Evolutionary conservation across 202 grass and related monocot species (phyloP), one percentile per base, ranked within the genome.

Genomic region (Setaria viridis): DNA sequence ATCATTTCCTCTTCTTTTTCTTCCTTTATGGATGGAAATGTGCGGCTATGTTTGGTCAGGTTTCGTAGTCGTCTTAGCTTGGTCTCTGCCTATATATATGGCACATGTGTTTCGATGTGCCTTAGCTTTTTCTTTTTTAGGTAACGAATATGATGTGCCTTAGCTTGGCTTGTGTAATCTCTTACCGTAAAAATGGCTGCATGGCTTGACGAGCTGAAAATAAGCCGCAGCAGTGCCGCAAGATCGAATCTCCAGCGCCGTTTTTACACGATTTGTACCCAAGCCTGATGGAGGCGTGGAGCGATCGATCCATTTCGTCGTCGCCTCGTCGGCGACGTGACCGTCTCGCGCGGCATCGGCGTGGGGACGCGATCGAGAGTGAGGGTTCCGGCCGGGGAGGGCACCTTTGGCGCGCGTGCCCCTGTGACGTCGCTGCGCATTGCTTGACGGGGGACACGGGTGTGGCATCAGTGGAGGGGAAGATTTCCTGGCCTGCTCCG

Each of bases 361-460:
- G 65, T 78, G 80, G 72, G 72, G 35, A 17, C 80, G 54, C 10
- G 42, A 47, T 48, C 7, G 71, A 77, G 14, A n/a, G 8, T 5
- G 72, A 83, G 72, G 64, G 80, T n/a, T 77, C 73, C 73, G 53
- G 53, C 35, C 35, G 9, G 42, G n/a, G 64, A 17, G 14, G 50
- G 64, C 85, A 87, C 67, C 25, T 6, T 6, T 1, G n/a, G 9
- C 57, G 3, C 20, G 13, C 50, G 1, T n/a, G 59, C 69, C 2
- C 15, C 57, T 3, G 72, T 62, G 72, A 71, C 72, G 80, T 88
- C 65, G 25, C 59, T 9, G 10, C 56, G 56, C 86, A 77, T 33
- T 47, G 63, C 10, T 2, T 37, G 46, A 42, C 55, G 51, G 80
- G 67, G 51, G 72, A 20, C 20, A 20, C 9, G 55, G 33, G 64